Evolutionary conservation across 2,329 filamentous ascomycete species (phyloP), one percentile per base, ranked within the genome.

Genomic region (Diaporthe ilicicola): DNA sequence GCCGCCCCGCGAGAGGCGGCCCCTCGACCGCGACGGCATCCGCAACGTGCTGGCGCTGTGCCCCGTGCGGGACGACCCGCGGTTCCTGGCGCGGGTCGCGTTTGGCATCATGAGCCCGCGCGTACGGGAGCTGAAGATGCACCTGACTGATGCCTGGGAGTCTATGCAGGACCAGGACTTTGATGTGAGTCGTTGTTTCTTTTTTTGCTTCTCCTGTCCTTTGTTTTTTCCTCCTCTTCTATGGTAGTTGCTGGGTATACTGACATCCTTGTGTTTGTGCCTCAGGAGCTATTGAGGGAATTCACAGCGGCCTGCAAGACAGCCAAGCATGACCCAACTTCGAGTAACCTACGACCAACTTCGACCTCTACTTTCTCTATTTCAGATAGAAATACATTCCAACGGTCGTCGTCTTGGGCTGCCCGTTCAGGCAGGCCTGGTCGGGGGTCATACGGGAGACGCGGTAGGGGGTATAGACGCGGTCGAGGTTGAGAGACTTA

Each of bases 81-180:
- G 89, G 15, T 87, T 90, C 73, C 79, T 91, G 34, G 88, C 90
- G 0, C 83, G 87, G 24, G 79, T 91, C 4, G 89, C 89, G 0
- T 91, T 91, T 76, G 90, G 90, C 0, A 91, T 91, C 75, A 82
- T 81, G 54, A 91, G 88, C 74, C 90, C 89, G 0, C 79, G 88
- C 1, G 82, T 89, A 0, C 82, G 79, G 6, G 77, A 80, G 46
- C 76, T 89, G 66, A 87, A 85, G 75, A 74, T 91, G 39, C 80
- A 83, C 15, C 85, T 80, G 64, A 77, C 77, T 9, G 42, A 72
- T 0, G 81, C 86, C 0, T 90, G 89, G 75, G 85, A 84, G 55
- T 88, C 85, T 4, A 82, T 90, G 80, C 84, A 82, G 32, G 83
- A 88, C 70, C 86, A 89, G 68, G 82, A 86, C 39, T 90, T 90